Percentiles rank a stretch among this genome's conserved stretches.
Conservation (phyloP, 2,329 filamentous ascomycete species). For the Cordyceps pruinosa region DNA sequence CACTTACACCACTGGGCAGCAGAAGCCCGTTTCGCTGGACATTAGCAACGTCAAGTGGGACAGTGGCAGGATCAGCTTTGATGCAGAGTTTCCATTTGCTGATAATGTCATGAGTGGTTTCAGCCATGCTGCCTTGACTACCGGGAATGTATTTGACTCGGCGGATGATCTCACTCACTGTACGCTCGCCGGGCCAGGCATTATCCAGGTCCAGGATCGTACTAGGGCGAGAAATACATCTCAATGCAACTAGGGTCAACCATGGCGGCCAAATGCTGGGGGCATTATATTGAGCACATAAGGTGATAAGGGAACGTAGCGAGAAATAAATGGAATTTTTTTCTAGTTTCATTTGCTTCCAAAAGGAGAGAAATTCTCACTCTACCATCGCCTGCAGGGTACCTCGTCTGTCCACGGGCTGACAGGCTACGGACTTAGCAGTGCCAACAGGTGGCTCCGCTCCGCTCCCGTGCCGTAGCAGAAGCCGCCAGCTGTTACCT, state of each 20-base stretch:
- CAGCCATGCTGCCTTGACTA: conserved; percentile 24
- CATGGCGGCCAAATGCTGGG: not conserved
- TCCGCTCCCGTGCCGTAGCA: not conserved
- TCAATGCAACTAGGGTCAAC: not conserved
- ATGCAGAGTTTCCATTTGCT: conserved; percentile 23
- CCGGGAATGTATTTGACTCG: conserved; percentile 17
- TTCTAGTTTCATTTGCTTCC: too few species aligned
- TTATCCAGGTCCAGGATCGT: conserved; percentile 24
- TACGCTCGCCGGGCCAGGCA: conserved; percentile 25
- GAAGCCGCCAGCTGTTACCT: not conserved
- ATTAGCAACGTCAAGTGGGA: conserved; percentile 21
- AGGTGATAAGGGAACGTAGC: too few species aligned
- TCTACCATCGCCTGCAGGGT: too few species aligned
- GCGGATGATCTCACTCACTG: conserved; percentile 18
- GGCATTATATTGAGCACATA: too few species aligned
- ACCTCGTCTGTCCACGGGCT: too few species aligned
- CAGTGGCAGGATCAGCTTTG: conserved; percentile 16
- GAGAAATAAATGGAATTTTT: too few species aligned
- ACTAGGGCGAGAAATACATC: not conserved
- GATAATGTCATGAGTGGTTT: conserved; percentile 22
- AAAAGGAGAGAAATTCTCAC: too few species aligned
- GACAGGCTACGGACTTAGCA: not conserved
- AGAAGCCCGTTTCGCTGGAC: conserved; percentile 20
- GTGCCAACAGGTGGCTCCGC: not conserved
- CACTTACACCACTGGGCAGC: conserved; percentile 25